A percentile compares a stretch with the other conserved stretches of the same genome.
These are phyloP conservation scores for Sinapis alba DNA, from an alignment of 441 rosid species.

Conservation along the genomic window DNA sequence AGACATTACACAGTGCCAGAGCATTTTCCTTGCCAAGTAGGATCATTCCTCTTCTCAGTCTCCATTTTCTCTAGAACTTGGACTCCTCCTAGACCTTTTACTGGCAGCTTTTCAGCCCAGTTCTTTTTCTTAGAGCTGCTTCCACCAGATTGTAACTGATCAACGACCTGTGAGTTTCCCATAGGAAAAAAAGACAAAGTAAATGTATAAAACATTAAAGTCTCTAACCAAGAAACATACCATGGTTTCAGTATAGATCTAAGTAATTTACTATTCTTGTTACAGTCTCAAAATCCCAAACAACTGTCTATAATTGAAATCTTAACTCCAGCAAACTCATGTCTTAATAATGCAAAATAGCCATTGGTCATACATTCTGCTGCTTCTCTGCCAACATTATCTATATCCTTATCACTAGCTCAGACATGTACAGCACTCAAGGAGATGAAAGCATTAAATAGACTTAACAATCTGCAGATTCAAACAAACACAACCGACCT, in stretches of 20 bases:
- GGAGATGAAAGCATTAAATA: conserved; percentile 22
- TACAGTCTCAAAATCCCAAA: not conserved
- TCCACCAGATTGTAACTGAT: conserved; percentile 83
- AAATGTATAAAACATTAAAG: not conserved
- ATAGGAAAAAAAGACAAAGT: not conserved
- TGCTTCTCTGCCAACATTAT: conserved; percentile 25
- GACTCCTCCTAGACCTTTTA: conserved; percentile 74
- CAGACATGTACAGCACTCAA: not conserved
- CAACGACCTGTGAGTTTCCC: conserved; percentile 69
- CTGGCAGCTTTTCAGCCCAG: conserved; percentile 70
- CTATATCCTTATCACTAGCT: not conserved
- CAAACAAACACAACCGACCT: conserved; percentile 54
- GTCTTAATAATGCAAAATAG: not conserved
- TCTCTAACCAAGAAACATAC: conserved; percentile 17
- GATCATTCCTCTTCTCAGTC: conserved; percentile 75
- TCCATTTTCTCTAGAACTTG: conserved; percentile 70
- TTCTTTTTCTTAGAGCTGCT: conserved; percentile 69
- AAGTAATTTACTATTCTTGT: not conserved
- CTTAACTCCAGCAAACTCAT: not conserved
- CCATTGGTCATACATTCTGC: not conserved
- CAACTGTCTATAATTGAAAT: not conserved
- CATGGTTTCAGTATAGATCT: not conserved
- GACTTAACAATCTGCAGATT: conserved; percentile 7
- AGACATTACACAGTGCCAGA: conserved; percentile 98
- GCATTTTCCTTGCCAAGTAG: conserved; percentile 93